A percentile compares a stretch with the other conserved stretches of the same genome.
Conservation (phyloP, 2,329 filamentous ascomycete species). For the Microcyclosporella mali region DNA sequence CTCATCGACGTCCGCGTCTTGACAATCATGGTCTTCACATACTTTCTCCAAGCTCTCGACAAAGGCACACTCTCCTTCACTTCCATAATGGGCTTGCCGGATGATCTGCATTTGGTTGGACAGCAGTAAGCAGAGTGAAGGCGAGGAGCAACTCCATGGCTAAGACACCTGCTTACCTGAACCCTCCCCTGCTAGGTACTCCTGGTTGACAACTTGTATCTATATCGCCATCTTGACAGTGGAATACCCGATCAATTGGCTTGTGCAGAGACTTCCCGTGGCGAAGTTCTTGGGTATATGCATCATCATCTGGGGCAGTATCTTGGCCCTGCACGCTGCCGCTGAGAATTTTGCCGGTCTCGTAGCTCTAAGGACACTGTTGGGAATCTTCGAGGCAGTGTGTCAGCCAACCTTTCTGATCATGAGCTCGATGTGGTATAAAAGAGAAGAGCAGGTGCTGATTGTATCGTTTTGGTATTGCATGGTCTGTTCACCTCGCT, state of each 20-base stretch:
- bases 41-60: slow-evolving; percentile 65
- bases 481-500: slow-evolving; percentile 10
- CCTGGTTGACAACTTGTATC: slow-evolving; percentile 68
- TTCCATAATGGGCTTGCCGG: slow-evolving; percentile 56
- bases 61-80: slow-evolving; percentile 60
- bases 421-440: slow-evolving; percentile 65
- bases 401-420: slow-evolving; percentile 64
- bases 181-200: too few relatives aligned
- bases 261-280: slow-evolving; percentile 56
- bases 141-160: too few relatives aligned
- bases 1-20: slow-evolving; percentile 64
- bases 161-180: too few relatives aligned
- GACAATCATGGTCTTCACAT: slow-evolving; percentile 64
- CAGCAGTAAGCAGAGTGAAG: too few relatives aligned
- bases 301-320: slow-evolving; percentile 58
- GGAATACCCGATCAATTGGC: slow-evolving; percentile 63
- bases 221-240: slow-evolving; percentile 66
- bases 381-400: slow-evolving; percentile 65
- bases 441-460: slow-evolving; percentile 59
- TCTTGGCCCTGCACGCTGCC: slow-evolving; percentile 56
- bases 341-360: slow-evolving; percentile 56
- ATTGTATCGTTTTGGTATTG: slow-evolving; percentile 62
- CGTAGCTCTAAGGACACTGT: slow-evolving; percentile 55
- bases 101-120: slow-evolving; percentile 40
- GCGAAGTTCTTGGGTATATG: slow-evolving; percentile 57